Conservation (phyloP, 1,284 basidiomycete genomes). For the Austroboletus niveus region DNA sequence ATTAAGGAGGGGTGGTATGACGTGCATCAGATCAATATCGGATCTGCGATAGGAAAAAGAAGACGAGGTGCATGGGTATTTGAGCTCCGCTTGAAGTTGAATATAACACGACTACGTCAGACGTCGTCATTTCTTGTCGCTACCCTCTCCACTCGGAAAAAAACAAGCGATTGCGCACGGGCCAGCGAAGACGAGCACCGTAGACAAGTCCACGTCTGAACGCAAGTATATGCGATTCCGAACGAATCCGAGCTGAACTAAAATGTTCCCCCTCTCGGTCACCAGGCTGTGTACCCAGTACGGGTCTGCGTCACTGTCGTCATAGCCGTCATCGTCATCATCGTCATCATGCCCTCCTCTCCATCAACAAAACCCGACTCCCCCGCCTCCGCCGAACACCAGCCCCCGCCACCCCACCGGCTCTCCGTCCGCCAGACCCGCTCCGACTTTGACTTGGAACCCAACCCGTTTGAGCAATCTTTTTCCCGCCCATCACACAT, state of each 20-base stretch:
- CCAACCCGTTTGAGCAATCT: conserved; percentile 95
- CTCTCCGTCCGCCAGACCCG: conserved; percentile 43
- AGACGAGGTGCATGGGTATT: conserved; percentile 13
- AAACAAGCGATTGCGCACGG: conserved; percentile 31
- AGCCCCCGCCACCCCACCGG: conserved; percentile 18
- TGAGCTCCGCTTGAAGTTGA: conserved; percentile 38
- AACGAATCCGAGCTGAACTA: conserved; percentile 21
- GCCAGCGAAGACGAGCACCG: conserved; percentile 22
- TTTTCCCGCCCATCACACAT: conserved; percentile 64
- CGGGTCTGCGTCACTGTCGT: conserved; percentile 25
- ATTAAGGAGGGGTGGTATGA: conserved; percentile 30
- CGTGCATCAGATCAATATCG: conserved; percentile 36
- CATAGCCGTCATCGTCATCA: conserved; percentile 14
- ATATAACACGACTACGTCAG: conserved; percentile 42
- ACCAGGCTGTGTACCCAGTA: conserved; percentile 23
- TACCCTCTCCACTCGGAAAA: conserved; percentile 29
- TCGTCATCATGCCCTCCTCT: conserved; percentile 25
- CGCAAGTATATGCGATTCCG: conserved; percentile 29
- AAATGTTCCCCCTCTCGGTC: conserved; percentile 11
- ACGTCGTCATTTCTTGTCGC: conserved; percentile 36
- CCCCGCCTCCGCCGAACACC: conserved; percentile 16
- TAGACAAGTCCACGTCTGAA: conserved; percentile 12
- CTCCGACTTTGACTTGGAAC: conserved; percentile 81
- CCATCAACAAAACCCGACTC: conserved; percentile 28
- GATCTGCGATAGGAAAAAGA: conserved; percentile 35